phyloP scores from a whole-genome alignment of 371 early-diverging fungal species.

The Rhizomucor pusillus region DNA sequence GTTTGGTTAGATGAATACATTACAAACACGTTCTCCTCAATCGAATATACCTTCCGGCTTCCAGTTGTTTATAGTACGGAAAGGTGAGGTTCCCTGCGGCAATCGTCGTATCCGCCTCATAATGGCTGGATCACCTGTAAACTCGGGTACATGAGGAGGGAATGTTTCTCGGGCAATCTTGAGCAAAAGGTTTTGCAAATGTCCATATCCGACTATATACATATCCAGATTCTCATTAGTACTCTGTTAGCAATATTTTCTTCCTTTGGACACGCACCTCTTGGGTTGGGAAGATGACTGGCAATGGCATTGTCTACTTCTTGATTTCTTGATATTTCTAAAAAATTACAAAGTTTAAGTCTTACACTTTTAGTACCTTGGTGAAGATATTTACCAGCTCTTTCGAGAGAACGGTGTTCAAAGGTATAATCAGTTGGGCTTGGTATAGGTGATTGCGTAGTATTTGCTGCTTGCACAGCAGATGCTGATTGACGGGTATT shows the following conservation, averaged over 20 bases:
- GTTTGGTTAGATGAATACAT: too few species aligned
- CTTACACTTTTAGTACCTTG: background rate
- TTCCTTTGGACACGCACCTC: too few species aligned
- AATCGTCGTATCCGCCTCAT: conserved; percentile 39
- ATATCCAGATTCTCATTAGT: background rate
- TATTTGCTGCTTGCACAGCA: background rate
- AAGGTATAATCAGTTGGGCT: conserved; percentile 29
- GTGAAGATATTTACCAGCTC: background rate
- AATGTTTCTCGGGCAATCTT: conserved; percentile 46
- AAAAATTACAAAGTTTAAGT: too few species aligned
- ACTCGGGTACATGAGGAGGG: conserved; percentile 50
- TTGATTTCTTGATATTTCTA: too few species aligned
- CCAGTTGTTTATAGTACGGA: conserved; percentile 36
- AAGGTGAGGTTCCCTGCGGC: conserved; percentile 32
- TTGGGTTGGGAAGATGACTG: too few species aligned
- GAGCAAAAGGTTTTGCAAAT: conserved; percentile 44
- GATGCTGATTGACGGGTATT: too few species aligned
- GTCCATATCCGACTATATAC: conserved; percentile 33
- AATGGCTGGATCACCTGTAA: conserved; percentile 36
- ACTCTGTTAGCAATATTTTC: too few species aligned
- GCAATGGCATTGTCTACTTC: too few species aligned
- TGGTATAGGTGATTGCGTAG: conserved; percentile 18
- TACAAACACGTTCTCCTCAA: too few species aligned
- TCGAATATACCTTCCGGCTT: conserved; percentile 38
- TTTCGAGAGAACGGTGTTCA: conserved; percentile 5